phyloP scores from a whole-genome alignment of 2,329 filamentous ascomycete genomes.

The Talaromyces rugulosus region DNA sequence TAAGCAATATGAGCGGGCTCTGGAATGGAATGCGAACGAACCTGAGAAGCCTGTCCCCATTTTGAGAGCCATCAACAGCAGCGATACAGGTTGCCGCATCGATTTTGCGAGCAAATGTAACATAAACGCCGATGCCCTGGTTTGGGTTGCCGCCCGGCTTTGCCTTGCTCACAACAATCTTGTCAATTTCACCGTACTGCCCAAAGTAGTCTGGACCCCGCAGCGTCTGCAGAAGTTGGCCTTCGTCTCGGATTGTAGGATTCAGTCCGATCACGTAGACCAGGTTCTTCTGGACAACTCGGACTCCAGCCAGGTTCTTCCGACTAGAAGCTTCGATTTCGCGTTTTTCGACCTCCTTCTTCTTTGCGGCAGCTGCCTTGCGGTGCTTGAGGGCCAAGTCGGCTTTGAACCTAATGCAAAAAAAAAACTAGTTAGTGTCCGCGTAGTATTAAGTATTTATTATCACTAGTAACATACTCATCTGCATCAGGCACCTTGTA shows the following conservation, averaged over 20 bases:
- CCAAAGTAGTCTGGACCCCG: slow-evolving; percentile 92
- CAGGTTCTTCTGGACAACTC: slow-evolving; percentile 96
- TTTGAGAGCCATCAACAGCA: slow-evolving; percentile 86
- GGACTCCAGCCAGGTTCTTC: slow-evolving; percentile 90
- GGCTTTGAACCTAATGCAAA: slow-evolving; percentile 44
- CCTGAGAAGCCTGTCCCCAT: slow-evolving; percentile 80
- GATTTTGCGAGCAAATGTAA: slow-evolving; percentile 91
- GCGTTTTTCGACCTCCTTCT: slow-evolving; percentile 93
- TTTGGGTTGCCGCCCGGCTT: slow-evolving; percentile 68
- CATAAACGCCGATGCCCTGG: slow-evolving; percentile 91
- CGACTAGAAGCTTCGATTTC: slow-evolving; percentile 94
- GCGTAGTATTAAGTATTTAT: not conserved
- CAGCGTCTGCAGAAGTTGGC: slow-evolving; percentile 76
- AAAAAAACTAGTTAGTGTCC: not conserved
- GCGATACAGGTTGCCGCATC: slow-evolving; percentile 87
- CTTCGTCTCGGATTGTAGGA: slow-evolving; percentile 87
- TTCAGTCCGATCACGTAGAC: slow-evolving; percentile 96
- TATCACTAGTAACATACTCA: slow-evolving; percentile 62
- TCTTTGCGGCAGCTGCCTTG: slow-evolving; percentile 82
- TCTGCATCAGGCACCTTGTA: slow-evolving; percentile 93
- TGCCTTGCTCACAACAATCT: slow-evolving; percentile 96
- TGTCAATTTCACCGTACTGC: slow-evolving; percentile 96
- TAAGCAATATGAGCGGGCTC: not conserved
- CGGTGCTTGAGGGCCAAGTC: slow-evolving; percentile 67
- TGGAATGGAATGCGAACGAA: slow-evolving; percentile 49